A percentile compares a stretch with the other conserved stretches of the same genome.
Evolutionary conservation across 2,329 filamentous ascomycete species (phyloP).

Genomic region (Fusarium gaditjirri): DNA sequence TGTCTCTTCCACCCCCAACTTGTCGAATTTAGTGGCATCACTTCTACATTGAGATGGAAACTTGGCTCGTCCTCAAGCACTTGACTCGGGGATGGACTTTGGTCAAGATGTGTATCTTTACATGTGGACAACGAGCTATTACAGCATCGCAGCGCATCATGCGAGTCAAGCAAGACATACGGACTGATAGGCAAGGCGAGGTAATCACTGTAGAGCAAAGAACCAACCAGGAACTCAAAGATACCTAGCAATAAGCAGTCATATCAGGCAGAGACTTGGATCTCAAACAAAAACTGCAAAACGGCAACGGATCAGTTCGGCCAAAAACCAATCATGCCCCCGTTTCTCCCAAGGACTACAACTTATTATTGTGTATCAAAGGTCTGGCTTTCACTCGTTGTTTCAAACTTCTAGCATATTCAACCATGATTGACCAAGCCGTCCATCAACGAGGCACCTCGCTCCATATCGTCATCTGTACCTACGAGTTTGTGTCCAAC

Average conservation of each 20-base stretch:
- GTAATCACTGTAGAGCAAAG: conserved; percentile 1
- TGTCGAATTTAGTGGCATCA: conserved; percentile 17
- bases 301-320: conserved; percentile 10
- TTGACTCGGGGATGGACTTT: conserved; percentile 21
- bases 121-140: conserved; percentile 2
- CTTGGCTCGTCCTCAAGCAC: neutral
- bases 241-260: conserved; percentile 1
- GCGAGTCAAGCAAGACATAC: conserved; percentile 25
- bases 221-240: conserved; percentile 7
- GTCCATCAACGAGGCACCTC: conserved; percentile 27
- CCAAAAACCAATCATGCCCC: conserved; percentile 4
- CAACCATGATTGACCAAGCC: conserved; percentile 18
- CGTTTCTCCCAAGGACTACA: neutral
- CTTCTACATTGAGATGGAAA: conserved; percentile 13
- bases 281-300: conserved; percentile 8
- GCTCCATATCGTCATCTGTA: conserved; percentile 8
- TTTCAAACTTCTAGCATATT: conserved; percentile 27
- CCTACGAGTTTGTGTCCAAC: conserved; percentile 27
- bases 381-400: conserved; percentile 22
- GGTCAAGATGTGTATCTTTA: neutral
- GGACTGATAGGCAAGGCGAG: conserved; percentile 10
- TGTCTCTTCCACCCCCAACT: conserved; percentile 7
- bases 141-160: conserved; percentile 3
- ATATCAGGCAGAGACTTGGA: conserved; percentile 1
- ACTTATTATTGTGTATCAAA: conserved; percentile 12